Conservation (phyloP, 2,329 filamentous ascomycete genomes). For the Aspergillus thermomutatus region DNA sequence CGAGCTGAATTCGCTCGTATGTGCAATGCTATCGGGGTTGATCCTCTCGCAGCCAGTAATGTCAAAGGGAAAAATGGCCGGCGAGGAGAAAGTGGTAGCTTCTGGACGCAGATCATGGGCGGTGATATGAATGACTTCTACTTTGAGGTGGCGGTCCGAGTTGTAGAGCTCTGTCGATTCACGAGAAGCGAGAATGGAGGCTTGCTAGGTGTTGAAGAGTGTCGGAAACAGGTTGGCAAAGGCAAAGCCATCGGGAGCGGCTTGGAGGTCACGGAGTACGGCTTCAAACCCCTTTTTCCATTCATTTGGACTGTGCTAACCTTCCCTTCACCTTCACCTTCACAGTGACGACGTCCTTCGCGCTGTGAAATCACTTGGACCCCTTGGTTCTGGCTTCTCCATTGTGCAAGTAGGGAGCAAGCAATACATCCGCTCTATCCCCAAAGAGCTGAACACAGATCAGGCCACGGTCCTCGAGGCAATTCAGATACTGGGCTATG, state of each 20-base stretch:
- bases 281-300: constrained; percentile 7
- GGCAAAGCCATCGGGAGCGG: constrained; percentile 71
- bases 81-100: constrained; percentile 56
- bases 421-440: constrained; percentile 85
- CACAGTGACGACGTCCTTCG: constrained; percentile 82
- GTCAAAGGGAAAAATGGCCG: constrained; percentile 48
- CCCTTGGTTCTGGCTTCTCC: constrained; percentile 82
- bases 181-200: constrained; percentile 91
- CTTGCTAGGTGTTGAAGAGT: constrained; percentile 78
- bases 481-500: constrained; percentile 82
- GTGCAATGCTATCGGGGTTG: constrained; percentile 95
- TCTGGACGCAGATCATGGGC: constrained; percentile 92
- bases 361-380: constrained; percentile 81
- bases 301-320: neutral
- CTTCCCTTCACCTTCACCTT: constrained; percentile 4
- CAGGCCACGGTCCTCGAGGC: constrained; percentile 90
- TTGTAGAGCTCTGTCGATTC: constrained; percentile 86
- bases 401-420: constrained; percentile 79
- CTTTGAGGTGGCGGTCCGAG: constrained; percentile 92
- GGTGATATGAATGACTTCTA: constrained; percentile 96
- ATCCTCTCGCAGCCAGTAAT: constrained; percentile 75
- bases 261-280: constrained; percentile 73
- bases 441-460: constrained; percentile 91
- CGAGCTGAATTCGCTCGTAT: constrained; percentile 97
- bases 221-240: constrained; percentile 69